Evolutionary conservation across 2,329 filamentous ascomycete genomes (phyloP).

Genomic region (Talaromyces sp.): DNA sequence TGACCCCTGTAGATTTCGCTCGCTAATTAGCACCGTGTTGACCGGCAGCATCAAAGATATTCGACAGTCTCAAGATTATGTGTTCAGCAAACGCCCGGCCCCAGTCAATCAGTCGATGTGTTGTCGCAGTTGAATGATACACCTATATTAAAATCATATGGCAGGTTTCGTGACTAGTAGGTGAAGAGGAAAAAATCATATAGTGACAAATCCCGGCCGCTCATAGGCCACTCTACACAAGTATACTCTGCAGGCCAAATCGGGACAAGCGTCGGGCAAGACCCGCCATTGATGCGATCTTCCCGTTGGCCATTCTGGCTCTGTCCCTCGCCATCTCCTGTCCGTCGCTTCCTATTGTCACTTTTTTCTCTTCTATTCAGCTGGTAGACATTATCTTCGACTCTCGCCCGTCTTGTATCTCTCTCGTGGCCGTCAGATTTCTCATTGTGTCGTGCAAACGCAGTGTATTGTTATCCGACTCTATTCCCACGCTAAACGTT

Average conservation of each 20-base stretch:
- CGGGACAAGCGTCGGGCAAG: neutral
- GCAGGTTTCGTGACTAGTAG: neutral
- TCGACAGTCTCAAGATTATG: neutral
- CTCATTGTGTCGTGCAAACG: neutral
- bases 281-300: neutral
- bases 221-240: conserved; percentile 59
- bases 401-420: neutral
- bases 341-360: neutral
- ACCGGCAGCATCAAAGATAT: neutral
- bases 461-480: neutral
- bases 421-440: neutral
- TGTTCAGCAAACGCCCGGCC: neutral
- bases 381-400: neutral
- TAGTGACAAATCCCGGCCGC: conserved; percentile 43
- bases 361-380: neutral
- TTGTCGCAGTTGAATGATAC: neutral
- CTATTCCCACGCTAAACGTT: neutral
- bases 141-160: neutral
- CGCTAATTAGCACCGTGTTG: neutral
- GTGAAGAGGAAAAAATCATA: neutral
- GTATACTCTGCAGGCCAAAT: neutral
- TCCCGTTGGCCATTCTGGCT: neutral
- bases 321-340: neutral
- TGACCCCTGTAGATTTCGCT: neutral
- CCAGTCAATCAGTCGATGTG: neutral